Evolutionary conservation across 805 yeast species (phyloP).

Genomic region (Schizosaccharomyces japonicus): DNA sequence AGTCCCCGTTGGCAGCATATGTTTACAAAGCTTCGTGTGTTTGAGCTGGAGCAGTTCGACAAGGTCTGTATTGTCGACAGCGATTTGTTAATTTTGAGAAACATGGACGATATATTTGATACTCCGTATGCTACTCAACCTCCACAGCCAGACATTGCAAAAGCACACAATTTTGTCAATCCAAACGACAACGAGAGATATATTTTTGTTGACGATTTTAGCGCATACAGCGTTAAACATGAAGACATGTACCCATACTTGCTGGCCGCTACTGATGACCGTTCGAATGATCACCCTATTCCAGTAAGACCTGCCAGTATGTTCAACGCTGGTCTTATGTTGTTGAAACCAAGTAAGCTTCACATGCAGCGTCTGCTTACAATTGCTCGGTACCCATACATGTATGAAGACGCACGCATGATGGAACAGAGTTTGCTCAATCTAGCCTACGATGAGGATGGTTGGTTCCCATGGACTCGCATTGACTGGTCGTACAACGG

Average conservation of each 20-base stretch:
- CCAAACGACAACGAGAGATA: background rate
- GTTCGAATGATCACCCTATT: background rate
- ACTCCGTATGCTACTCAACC: background rate
- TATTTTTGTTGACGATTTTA: background rate
- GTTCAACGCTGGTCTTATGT: conserved; percentile 3
- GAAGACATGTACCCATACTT: background rate
- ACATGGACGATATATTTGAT: conserved; percentile 40
- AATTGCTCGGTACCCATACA: conserved; percentile 1
- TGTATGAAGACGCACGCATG: conserved; percentile 3
- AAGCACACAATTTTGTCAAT: background rate
- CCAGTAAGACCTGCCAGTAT: background rate
- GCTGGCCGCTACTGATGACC: background rate
- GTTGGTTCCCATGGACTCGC: conserved; percentile 1
- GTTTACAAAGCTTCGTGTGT: conserved; percentile 38
- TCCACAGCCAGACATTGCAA: background rate
- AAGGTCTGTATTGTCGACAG: conserved; percentile 32
- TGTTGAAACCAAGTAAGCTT: background rate
- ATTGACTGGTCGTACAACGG: conserved; percentile 2
- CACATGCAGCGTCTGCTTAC: background rate
- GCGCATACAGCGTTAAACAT: background rate
- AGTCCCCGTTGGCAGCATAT: conserved; percentile 36
- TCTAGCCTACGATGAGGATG: background rate
- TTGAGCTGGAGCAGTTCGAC: conserved; percentile 27
- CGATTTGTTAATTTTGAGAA: conserved; percentile 33
- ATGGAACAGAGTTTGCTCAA: conserved; percentile 3